phyloP scores from a whole-genome alignment of 257 asterid genomes.

The Galeopsis tetrahit region DNA sequence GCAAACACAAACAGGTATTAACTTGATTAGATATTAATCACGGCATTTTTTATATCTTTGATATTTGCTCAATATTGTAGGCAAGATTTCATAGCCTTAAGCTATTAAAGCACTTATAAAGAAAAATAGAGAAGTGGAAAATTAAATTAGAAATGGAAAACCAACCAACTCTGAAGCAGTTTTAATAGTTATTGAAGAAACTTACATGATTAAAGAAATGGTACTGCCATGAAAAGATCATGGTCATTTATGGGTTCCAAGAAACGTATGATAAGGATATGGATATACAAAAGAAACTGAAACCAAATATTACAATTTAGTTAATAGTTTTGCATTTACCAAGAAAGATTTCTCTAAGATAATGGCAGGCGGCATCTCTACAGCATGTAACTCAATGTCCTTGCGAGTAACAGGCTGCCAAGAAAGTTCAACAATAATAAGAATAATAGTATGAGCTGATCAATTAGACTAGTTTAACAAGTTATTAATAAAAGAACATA shows the following conservation, averaged over 20 bases:
- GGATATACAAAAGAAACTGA: slow-evolving; percentile 22
- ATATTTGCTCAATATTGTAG: slow-evolving; percentile 19
- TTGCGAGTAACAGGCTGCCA: slow-evolving; percentile 78
- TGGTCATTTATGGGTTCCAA: slow-evolving; percentile 5
- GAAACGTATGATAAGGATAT: slow-evolving; percentile 15
- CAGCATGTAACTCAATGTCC: slow-evolving; percentile 78
- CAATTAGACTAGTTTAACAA: slow-evolving; percentile 12
- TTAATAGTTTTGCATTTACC: slow-evolving; percentile 50
- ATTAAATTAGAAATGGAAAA: not conserved
- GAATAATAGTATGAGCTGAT: slow-evolving; percentile 7
- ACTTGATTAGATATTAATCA: slow-evolving; percentile 4
- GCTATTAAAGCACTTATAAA: slow-evolving; percentile 2
- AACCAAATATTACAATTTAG: slow-evolving; percentile 26
- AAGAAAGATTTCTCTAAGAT: slow-evolving; percentile 79
- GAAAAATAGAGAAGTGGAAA: slow-evolving; percentile 1
- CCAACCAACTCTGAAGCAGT: slow-evolving; percentile 16
- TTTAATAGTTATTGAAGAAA: slow-evolving; percentile 23
- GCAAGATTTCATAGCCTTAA: slow-evolving; percentile 18
- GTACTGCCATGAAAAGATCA: slow-evolving; percentile 9
- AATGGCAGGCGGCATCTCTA: slow-evolving; percentile 78
- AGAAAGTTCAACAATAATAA: slow-evolving; percentile 27
- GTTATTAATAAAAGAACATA: not conserved
- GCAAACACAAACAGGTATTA: slow-evolving; percentile 18
- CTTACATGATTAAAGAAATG: slow-evolving; percentile 17
- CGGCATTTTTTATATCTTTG: not conserved